These are phyloP conservation scores for Saprolegnia diclina DNA, from an alignment of 352 stramenopile genomes.

Conservation along the genomic window DNA sequence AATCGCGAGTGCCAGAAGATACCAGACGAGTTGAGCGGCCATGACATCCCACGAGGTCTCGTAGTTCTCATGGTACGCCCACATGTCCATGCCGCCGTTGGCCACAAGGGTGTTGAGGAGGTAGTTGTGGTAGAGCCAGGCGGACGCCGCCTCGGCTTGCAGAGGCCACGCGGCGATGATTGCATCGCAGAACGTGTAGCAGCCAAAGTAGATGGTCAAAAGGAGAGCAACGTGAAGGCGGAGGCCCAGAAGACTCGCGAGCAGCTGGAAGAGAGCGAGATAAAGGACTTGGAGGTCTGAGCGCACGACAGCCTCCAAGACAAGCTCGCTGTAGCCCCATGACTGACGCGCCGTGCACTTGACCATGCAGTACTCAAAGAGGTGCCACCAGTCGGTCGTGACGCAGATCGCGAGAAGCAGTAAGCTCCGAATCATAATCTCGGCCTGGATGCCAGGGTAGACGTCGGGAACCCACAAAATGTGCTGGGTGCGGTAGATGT, in stretches of 20 bases:
- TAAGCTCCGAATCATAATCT: background rate
- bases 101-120: background rate
- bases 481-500: background rate
- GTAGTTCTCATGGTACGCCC: constrained; percentile 8
- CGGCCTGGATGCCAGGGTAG: background rate
- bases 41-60: constrained; percentile 4
- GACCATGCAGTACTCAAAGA: background rate
- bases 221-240: constrained; percentile 12
- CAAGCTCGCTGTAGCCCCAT: background rate
- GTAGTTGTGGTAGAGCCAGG: constrained; percentile 19
- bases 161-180: background rate
- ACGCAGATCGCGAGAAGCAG: background rate
- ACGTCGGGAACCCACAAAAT: constrained; percentile 4
- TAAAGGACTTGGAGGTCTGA: constrained; percentile 5
- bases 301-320: background rate
- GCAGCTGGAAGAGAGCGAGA: background rate
- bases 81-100: constrained; percentile 2
- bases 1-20: background rate
- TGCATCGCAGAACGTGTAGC: background rate
- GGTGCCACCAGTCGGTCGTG: constrained; percentile 5
- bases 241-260: background rate
- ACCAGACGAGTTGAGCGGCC: background rate
- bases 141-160: background rate
- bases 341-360: background rate
- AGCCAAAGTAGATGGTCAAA: background rate